A percentile compares a stretch with the other conserved stretches of the same genome.
Evolutionary conservation across 345 rosid genomes (phyloP).

Genomic region (Geranium rotundifolium): DNA sequence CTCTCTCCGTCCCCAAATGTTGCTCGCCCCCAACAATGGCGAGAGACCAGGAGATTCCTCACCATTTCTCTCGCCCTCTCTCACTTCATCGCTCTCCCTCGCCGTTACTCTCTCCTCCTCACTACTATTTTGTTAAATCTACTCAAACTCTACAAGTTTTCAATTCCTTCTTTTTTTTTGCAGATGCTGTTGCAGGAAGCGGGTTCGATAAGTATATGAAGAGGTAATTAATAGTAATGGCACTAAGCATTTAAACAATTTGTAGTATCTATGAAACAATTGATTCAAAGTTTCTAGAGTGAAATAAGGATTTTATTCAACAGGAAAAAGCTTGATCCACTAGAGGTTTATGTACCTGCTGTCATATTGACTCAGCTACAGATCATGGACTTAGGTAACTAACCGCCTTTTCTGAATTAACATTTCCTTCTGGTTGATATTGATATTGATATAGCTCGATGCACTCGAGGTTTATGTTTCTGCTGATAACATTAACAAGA

Average conservation of each 20-base stretch:
- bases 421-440: background rate
- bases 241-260: no score
- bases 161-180: background rate
- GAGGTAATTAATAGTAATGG: constrained; percentile 26
- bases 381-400: constrained; percentile 67
- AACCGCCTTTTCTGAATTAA: background rate
- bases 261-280: no score
- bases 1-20: background rate
- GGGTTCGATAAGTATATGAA: constrained; percentile 59
- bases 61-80: constrained; percentile 50
- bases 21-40: constrained; percentile 23
- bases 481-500: background rate
- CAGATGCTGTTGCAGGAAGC: constrained; percentile 52
- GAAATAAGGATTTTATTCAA: background rate
- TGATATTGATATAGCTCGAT: background rate
- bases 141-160: background rate
- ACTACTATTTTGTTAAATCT: background rate
- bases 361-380: constrained; percentile 62
- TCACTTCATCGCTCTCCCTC: constrained; percentile 26
- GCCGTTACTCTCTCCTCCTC: constrained; percentile 3
- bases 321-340: constrained; percentile 84
- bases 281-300: no score
- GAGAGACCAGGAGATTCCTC: constrained; percentile 43
- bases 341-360: constrained; percentile 68
- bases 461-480: background rate